Conservation (phyloP, 441 rosid species). For the Populus hybrid region DNA sequence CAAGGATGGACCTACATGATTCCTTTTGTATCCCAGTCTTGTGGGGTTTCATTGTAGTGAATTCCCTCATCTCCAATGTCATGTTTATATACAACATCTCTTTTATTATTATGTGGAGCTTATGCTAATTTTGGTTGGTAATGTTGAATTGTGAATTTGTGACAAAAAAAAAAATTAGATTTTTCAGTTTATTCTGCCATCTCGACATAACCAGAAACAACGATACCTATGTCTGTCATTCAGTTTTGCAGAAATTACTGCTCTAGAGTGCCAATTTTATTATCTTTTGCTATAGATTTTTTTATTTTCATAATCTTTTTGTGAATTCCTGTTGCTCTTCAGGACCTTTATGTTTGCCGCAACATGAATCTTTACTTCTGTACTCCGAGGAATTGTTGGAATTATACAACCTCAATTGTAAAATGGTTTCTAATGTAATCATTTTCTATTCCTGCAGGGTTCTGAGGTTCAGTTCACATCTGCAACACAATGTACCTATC, state of each 20-base stretch:
- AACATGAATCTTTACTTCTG: neutral
- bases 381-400: neutral
- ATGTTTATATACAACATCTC: neutral
- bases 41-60: neutral
- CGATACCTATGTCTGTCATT: neutral
- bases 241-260: neutral
- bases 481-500: constrained; percentile 56
- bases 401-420: neutral
- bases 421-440: neutral
- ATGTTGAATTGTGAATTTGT: neutral
- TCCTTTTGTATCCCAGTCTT: neutral
- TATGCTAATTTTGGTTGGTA: neutral
- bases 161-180: neutral
- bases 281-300: neutral
- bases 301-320: neutral
- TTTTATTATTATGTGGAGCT: neutral
- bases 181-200: neutral
- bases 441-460: constrained; percentile 41
- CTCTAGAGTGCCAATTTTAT: neutral
- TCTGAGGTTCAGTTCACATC: constrained; percentile 48
- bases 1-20: neutral
- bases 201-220: neutral
- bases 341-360: neutral
- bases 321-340: neutral
- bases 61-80: neutral